These are phyloP conservation scores for Priceomyces medius DNA, from an alignment of 805 yeast species.

Conservation along the genomic window DNA sequence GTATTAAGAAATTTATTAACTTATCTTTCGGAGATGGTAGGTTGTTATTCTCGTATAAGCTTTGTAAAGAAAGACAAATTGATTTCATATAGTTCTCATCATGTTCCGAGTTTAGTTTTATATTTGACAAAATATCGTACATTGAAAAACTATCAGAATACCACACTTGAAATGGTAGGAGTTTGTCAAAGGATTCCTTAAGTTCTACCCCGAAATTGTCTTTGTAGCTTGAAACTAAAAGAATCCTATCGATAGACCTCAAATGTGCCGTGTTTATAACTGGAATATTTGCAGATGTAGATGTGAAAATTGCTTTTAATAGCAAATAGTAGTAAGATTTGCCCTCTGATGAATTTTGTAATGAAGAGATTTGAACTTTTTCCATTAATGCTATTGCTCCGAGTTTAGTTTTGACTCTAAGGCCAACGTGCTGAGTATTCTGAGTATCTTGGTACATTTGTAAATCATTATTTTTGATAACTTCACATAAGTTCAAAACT, in stretches of 20 bases:
- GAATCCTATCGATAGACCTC: slow-evolving; percentile 37
- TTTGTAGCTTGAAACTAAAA: slow-evolving; percentile 26
- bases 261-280: slow-evolving; percentile 41
- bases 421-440: slow-evolving; percentile 5
- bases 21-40: slow-evolving; percentile 44
- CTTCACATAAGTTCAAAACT: slow-evolving; percentile 18
- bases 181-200: slow-evolving; percentile 16
- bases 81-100: slow-evolving; percentile 33
- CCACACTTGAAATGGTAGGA: slow-evolving; percentile 44
- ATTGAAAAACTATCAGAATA: slow-evolving; percentile 39
- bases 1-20: slow-evolving; percentile 42
- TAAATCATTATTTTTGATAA: slow-evolving; percentile 5
- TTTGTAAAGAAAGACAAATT: slow-evolving; percentile 34
- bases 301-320: slow-evolving; percentile 29
- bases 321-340: slow-evolving; percentile 16
- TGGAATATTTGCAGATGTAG: slow-evolving; percentile 35
- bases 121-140: slow-evolving; percentile 31
- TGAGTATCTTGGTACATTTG: slow-evolving; percentile 1
- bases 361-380: slow-evolving; percentile 19
- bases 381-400: slow-evolving; percentile 43
- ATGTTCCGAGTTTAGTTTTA: slow-evolving; percentile 24
- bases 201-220: slow-evolving; percentile 15
- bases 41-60: slow-evolving; percentile 27
- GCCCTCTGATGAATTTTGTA: neutral
- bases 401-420: slow-evolving; percentile 13